phyloP scores from a whole-genome alignment of 257 asterid genomes.

The Penstemon eatonii region DNA sequence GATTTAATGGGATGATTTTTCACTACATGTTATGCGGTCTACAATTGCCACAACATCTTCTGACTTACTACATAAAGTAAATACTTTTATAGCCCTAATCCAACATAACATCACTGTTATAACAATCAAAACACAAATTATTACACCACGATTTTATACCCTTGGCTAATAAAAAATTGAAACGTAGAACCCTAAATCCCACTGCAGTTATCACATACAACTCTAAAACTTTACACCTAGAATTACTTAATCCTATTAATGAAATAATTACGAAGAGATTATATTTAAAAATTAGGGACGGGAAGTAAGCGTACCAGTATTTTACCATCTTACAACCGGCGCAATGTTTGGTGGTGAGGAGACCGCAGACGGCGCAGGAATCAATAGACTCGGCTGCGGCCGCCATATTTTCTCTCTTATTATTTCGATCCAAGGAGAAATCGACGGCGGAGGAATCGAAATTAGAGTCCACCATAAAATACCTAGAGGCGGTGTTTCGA shows the following conservation, averaged over 20 bases:
- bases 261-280: background rate
- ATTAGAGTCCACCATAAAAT: constrained; percentile 72
- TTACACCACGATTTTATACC: background rate
- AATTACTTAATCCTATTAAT: background rate
- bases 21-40: background rate
- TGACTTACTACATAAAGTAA: background rate
- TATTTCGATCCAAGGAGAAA: constrained; percentile 31
- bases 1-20: too few relatives aligned
- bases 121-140: background rate
- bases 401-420: constrained; percentile 37
- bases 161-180: background rate
- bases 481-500: constrained; percentile 74
- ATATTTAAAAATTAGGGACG: background rate
- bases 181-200: background rate
- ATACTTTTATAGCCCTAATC: constrained; percentile 7
- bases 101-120: background rate
- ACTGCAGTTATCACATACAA: constrained; percentile 16
- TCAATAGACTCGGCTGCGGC: constrained; percentile 33
- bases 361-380: constrained; percentile 56
- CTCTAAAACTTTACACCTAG: background rate
- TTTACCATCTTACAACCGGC: constrained; percentile 51
- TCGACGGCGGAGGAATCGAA: constrained; percentile 52
- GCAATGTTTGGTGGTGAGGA: constrained; percentile 38
- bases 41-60: background rate
- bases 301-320: constrained; percentile 42